Evolutionary conservation across 2,329 filamentous ascomycete genomes (phyloP), one percentile per base, ranked within the genome.

Genomic region (Rhynchosporium graminicola): DNA sequence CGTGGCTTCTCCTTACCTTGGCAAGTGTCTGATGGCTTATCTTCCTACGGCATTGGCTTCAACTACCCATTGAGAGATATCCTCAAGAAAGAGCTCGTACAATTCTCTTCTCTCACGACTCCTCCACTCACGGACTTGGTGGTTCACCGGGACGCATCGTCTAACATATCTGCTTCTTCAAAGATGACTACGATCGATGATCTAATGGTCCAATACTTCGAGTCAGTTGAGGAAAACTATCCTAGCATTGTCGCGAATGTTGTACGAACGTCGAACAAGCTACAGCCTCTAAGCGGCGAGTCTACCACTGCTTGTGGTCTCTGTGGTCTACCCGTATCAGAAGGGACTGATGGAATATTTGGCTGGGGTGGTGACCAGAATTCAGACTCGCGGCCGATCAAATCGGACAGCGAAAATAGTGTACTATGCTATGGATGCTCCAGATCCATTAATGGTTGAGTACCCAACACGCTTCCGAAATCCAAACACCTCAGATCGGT

Each of bases 211-310:
- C 87, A 92, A 62, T 99, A 97, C 75, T 97, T 99, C 72, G 85
- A 86, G 68, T 88, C 87, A 46, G 91, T 97, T 15, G 93, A 97
- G 74, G 85, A 86, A 67, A 89, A 89, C 63, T 97, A 96, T 72
- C 91, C 93, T 3, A 91, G 90, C 60, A 92, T 98, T 61, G 93
- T 99, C 68, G 89, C 93, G 38, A 99, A 99, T 74, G 95, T 99
- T 9, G 94, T 97, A 4, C 86, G 92, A 65, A 99, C 94, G 40
- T 88, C 90, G n/a, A 88, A 87, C 57, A 97, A 96, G 76, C 81
- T 98, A 46, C 80, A 87, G 51, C 77, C 84, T 31, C 74, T 78
- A 28, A 69, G 69, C 52, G 68, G 65, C 1, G 74, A 74, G 7
- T 71, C 70, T 26, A 73, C 67, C 50, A 73, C 72, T 13, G 68